phyloP scores from a whole-genome alignment of 129 eudicot species.

The Centrapalus pauciflorus region DNA sequence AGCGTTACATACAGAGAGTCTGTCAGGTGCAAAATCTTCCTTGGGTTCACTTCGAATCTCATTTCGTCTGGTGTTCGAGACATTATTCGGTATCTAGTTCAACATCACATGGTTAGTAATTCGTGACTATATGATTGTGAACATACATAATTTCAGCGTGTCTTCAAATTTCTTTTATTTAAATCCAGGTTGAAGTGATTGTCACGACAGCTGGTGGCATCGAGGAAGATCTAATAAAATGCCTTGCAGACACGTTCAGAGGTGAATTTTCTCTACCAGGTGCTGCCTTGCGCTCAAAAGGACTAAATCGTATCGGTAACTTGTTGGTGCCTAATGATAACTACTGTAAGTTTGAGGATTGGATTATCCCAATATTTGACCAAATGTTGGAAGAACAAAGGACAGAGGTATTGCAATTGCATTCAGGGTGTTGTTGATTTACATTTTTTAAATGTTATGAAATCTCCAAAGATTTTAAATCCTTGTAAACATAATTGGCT shows the following conservation, averaged over 20 bases:
- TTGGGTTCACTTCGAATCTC: slow-evolving; percentile 95
- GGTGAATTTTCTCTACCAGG: slow-evolving; percentile 91
- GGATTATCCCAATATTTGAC: slow-evolving; percentile 90
- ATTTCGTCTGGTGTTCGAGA: slow-evolving; percentile 92
- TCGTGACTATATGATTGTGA: background rate
- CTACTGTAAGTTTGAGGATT: slow-evolving; percentile 96
- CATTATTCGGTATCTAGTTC: slow-evolving; percentile 70
- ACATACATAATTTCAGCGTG: background rate
- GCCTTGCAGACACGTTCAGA: slow-evolving; percentile 88
- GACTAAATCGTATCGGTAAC: slow-evolving; percentile 91
- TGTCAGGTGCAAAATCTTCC: slow-evolving; percentile 76
- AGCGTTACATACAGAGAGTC: slow-evolving; percentile 59
- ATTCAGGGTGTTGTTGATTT: background rate
- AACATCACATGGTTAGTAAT: slow-evolving; percentile 85
- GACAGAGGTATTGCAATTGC: slow-evolving; percentile 39
- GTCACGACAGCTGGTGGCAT: slow-evolving; percentile 96
- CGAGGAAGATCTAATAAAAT: slow-evolving; percentile 94
- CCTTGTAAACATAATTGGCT: background rate
- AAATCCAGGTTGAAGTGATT: slow-evolving; percentile 74
- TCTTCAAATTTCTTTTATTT: background rate
- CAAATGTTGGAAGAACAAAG: slow-evolving; percentile 92
- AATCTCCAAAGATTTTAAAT: background rate
- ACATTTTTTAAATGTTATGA: background rate
- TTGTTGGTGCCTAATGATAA: slow-evolving; percentile 89
- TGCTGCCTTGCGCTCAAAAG: slow-evolving; percentile 76